These are phyloP conservation scores for Umbilicaria muhlenbergii DNA, from an alignment of 495 filamentous ascomycete genomes.

Conservation along the genomic window DNA sequence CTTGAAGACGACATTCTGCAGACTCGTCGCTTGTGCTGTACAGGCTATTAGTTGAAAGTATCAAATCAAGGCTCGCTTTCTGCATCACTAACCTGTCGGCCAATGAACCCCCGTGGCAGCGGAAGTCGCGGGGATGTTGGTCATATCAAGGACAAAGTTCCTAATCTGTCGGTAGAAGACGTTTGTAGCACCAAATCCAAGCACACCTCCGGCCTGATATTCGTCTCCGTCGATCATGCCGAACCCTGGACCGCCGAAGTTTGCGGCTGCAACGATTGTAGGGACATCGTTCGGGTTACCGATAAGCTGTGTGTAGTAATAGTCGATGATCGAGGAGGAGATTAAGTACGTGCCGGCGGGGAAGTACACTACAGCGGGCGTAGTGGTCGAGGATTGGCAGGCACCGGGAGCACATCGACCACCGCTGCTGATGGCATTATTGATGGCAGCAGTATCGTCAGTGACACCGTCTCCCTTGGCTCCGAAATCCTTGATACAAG, in stretches of 20 bases:
- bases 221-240: constrained; percentile 56
- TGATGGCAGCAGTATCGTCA: constrained; percentile 51
- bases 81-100: constrained; percentile 34
- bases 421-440: constrained; percentile 38
- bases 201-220: constrained; percentile 27
- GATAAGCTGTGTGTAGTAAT: constrained; percentile 52
- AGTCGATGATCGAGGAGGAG: constrained; percentile 36
- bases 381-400: constrained; percentile 33
- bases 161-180: constrained; percentile 66
- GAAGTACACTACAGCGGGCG: constrained; percentile 46
- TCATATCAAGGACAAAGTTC: constrained; percentile 65
- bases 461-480: constrained; percentile 47
- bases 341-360: constrained; percentile 49
- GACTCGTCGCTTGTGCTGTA: constrained; percentile 47
- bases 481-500: constrained; percentile 34
- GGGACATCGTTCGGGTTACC: constrained; percentile 50
- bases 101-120: constrained; percentile 58
- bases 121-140: constrained; percentile 35
- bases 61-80: no score
- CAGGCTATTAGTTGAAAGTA: no score
- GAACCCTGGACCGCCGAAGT: constrained; percentile 37
- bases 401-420: constrained; percentile 32
- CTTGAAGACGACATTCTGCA: constrained; percentile 64
- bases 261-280: constrained; percentile 45
- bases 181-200: constrained; percentile 44